Evolutionary conservation across 2,329 filamentous ascomycete genomes (phyloP), one percentile per base, ranked within the genome.

Genomic region (Aspergillus hiratsukae): DNA sequence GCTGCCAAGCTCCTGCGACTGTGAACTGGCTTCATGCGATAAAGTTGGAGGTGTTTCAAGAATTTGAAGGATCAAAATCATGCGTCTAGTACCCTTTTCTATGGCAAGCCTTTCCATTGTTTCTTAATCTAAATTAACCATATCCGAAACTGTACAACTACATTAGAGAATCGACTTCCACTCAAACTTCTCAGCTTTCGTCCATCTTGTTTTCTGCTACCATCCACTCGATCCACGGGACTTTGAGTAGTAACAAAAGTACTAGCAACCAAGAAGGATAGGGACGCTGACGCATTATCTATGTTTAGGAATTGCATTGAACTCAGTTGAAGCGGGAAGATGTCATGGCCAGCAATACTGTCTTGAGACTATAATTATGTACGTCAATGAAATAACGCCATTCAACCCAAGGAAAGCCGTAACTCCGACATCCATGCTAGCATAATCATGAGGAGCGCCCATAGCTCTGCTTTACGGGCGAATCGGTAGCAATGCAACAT

Each of bases 1-100:
- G 89, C 89, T 54, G 91, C 88, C 66, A 97, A 97, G 86, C 81
- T 97, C 68, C 82, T 99, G 72, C 84, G 86, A 64, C 80, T 95
- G 72, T 94, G 86, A 79, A 67, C 56, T 58, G 52, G 40, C 27
- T 53, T 49, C 51, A 37, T 49, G 41, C 46, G 49, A 52, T 51
- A 48, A 55, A 49, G 23, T 41, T 45, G 31, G 41, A 45, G 52
- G 52, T 54, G 55, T 52, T 61, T 55, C 59, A 61, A 56, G 52
- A 61, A 58, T 51, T 53, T 53, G 58, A 61, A 62, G 60, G 69
- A 67, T 67, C 69, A 66, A 66, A 68, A 63, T 63, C 61, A 62
- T 67, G 66, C 69, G 65, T 63, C 65, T 69, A 69, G 68, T 72
- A 72, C 65, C 65, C 60, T 63, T 67, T 66, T 58, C 60, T 64